A percentile compares a stretch with the other conserved stretches of the same genome.
These are phyloP conservation scores for Lophiotrema nucula DNA, from an alignment of 495 filamentous ascomycete species.

Conservation along the genomic window DNA sequence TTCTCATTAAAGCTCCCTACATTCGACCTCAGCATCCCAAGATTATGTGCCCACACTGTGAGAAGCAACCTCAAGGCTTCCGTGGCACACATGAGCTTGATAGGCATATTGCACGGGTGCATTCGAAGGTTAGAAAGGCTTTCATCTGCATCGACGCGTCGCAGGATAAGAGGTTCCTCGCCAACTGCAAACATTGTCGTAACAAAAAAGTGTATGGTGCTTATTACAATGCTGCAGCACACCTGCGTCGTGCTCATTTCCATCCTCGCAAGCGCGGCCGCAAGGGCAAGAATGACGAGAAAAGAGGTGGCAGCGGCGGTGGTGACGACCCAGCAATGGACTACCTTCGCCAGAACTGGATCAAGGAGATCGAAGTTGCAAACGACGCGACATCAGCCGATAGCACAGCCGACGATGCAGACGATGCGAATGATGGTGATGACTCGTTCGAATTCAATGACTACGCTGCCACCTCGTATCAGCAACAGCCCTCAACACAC, in stretches of 20 bases:
- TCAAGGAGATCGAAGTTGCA: slow-evolving; percentile 63
- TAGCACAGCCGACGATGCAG: not conserved
- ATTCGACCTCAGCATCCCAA: slow-evolving; percentile 74
- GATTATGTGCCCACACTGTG: slow-evolving; percentile 71
- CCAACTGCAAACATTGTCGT: slow-evolving; percentile 85
- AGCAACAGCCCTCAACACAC: not conserved
- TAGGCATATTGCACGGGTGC: slow-evolving; percentile 78
- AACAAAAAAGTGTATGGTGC: slow-evolving; percentile 78
- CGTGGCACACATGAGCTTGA: slow-evolving; percentile 91
- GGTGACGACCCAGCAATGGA: slow-evolving; percentile 81
- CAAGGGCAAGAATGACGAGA: slow-evolving; percentile 58
- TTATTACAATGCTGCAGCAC: slow-evolving; percentile 95
- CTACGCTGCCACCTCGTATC: not conserved
- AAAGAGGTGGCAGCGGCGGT: slow-evolving; percentile 78
- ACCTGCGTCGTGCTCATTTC: slow-evolving; percentile 89
- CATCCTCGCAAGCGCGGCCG: slow-evolving; percentile 59
- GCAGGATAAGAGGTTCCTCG: slow-evolving; percentile 59
- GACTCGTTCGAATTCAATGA: not conserved
- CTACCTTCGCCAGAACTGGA: slow-evolving; percentile 72
- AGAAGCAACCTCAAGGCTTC: slow-evolving; percentile 79
- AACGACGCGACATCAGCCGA: slow-evolving; percentile 30
- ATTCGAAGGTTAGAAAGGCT: slow-evolving; percentile 69
- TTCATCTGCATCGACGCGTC: slow-evolving; percentile 76
- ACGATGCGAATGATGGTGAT: slow-evolving; percentile 3
- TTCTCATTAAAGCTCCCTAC: slow-evolving; percentile 69